Evolutionary conservation across 31 red algal species (phyloP), one percentile per base, ranked within the genome.

Genomic region (Bonnemaisonia californica): DNA sequence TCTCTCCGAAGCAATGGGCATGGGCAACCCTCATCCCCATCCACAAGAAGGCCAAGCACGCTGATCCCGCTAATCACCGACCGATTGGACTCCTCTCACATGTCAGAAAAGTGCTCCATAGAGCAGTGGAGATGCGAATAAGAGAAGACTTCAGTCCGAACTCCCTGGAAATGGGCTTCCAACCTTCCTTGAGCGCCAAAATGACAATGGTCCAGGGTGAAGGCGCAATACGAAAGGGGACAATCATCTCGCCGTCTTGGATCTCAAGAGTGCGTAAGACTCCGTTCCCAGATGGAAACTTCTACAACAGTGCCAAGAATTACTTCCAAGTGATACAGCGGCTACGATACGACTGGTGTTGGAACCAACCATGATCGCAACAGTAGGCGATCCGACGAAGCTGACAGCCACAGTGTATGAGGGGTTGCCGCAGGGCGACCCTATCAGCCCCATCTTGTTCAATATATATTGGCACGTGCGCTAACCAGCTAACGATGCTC

Each of bases 381-480:
- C 33, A 45, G 8, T 29, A 5, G 28, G 4, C 3, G 47, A 16
- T 2, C 3, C 4, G 3, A 47, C 41, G 21, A 30, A 2, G 27
- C 4, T 32, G 8, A 47, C 31, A 23, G 72, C 36, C 3, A 33
- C 2, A 31, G 42, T 76, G 23, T 57, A 3, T 37, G 48, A 57
- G 2, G 72, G 72, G 26, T 16, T 76, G 13, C 72, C 58, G 37
- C 76, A 80, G 40, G 76, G 58, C 12, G 58, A 67, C 29, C 41
- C 36, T 4, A 32, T 26, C 58, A 66, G 59, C 58, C 76, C 58
- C 7, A 12, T 3, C 2, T 58, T 80, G 41, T 66, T 36, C 8
- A 80, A 80, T 80, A 9, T 63, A 41, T 51, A 80, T 80, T 28
- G 59, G 65, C 19, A 80, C 76, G 26, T 65, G 63, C 5, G n/a